Conservation (phyloP, 805 yeast species). For the Zygosaccharomyces lentus region DNA sequence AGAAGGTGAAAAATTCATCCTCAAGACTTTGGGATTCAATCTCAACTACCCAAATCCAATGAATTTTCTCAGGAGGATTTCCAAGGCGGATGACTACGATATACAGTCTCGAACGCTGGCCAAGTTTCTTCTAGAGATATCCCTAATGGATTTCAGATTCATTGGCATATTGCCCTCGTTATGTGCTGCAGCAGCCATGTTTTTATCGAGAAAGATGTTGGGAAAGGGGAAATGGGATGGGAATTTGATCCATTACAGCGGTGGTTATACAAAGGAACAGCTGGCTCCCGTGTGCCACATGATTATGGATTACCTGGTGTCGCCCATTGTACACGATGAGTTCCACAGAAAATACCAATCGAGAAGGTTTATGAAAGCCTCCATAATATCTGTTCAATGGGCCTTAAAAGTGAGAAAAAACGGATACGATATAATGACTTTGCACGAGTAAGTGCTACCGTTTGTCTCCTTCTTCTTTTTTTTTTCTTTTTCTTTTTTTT, state of each 20-base stretch:
- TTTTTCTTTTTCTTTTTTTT: conserved; percentile 1
- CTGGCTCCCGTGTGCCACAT: conserved; percentile 67
- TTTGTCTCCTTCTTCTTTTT: conserved; percentile 5
- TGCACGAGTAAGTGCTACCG: conserved; percentile 31
- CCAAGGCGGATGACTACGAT: conserved; percentile 92
- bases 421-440: conserved; percentile 38
- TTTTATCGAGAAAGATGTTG: conserved; percentile 70
- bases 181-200: conserved; percentile 89
- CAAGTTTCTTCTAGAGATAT: conserved; percentile 76
- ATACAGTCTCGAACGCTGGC: conserved; percentile 87
- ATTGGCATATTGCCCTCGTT: conserved; percentile 75
- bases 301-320: conserved; percentile 69
- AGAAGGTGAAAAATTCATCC: conserved; percentile 77
- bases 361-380: conserved; percentile 81
- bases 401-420: conserved; percentile 52
- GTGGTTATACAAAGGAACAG: conserved; percentile 76
- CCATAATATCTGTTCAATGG: conserved; percentile 77
- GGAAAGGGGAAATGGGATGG: conserved; percentile 75
- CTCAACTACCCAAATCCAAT: conserved; percentile 87
- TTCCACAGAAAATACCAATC: conserved; percentile 91
- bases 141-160: conserved; percentile 73
- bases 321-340: conserved; percentile 86
- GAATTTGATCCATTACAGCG: conserved; percentile 84
- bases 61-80: conserved; percentile 85
- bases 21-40: conserved; percentile 70